phyloP scores from a whole-genome alignment of 192 early-diverging fungal species.

The Jimgerdemannia lactiflua region DNA sequence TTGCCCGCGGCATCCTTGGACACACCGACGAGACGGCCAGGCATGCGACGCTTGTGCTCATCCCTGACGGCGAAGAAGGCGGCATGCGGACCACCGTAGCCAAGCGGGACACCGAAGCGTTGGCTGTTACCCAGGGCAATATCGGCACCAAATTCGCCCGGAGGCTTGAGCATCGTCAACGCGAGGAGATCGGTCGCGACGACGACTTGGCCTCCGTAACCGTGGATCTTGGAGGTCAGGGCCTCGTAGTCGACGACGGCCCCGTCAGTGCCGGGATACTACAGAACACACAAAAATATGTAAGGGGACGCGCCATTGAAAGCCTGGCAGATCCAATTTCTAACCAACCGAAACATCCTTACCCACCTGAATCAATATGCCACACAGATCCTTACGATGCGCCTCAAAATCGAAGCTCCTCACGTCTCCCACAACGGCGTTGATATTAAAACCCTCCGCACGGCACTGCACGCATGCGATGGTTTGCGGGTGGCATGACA shows the following conservation, averaged over 20 bases:
- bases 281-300: slow-evolving; percentile 23
- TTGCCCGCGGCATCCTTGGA: slow-evolving; percentile 90
- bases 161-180: slow-evolving; percentile 85
- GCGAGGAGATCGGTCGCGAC: slow-evolving; percentile 94
- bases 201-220: slow-evolving; percentile 80
- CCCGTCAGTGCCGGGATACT: slow-evolving; percentile 96
- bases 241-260: slow-evolving; percentile 79
- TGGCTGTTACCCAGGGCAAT: slow-evolving; percentile 98
- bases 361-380: slow-evolving; percentile 88
- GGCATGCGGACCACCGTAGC: slow-evolving; percentile 98
- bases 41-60: slow-evolving; percentile 92
- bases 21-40: slow-evolving; percentile 94
- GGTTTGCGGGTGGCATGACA: slow-evolving; percentile 94
- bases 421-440: slow-evolving; percentile 84
- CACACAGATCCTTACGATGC: slow-evolving; percentile 78
- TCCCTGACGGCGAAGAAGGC: slow-evolving; percentile 97
- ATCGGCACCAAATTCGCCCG: slow-evolving; percentile 96
- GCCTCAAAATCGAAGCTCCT: slow-evolving; percentile 73
- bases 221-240: slow-evolving; percentile 78
- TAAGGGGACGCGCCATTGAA: slow-evolving; percentile 6
- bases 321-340: slow-evolving; percentile 4
- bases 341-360: not conserved
- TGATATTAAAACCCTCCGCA: slow-evolving; percentile 94
- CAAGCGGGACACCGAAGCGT: slow-evolving; percentile 98
- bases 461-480: slow-evolving; percentile 89